Base-by-base conservation (phyloP, 1,284 basidiomycete genomes). In the Mycosarcoma maydis region DNA sequence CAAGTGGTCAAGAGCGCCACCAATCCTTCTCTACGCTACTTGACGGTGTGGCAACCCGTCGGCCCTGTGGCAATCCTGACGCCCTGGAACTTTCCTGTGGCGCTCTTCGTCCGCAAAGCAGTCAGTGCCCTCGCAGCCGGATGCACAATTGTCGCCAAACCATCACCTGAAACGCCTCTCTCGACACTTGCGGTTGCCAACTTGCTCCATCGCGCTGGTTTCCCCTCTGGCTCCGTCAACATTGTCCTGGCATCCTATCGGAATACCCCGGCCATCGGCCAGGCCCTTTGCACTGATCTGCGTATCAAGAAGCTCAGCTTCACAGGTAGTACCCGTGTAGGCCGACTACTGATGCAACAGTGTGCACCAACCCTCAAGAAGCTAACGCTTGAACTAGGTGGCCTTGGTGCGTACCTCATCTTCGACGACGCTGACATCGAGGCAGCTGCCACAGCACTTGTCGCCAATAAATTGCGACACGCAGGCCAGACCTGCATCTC, bases 391-490 rank as follows among this genome's bases (percentile, higher is more conserved):
- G 79, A 76, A 59, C 71, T 75, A 24, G 86, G 86, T 9, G 94
- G 94, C 41, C 96, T 95, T 66, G 88, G 92, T 0, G 90, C 94
- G 0, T 95, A 95, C 83, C 93, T 96, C 67, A 92, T 99, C 7
- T 98, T 99, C 81, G 91, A 94, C 59, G 96, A 98, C 78, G 94
- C 94, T 0, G 90, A 98, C 80, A 86, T 99, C 50, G 91, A 94
- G 53, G 89, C 90, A 42, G 96, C 96, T 20, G 92, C 98, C 13
- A 88, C 90, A 66, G 93, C 86, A 47, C 91, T 92, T 3, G 86
- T 96, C 59, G 79, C 87, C 7, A 91, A 88, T 86, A 99, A 99
- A 84, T 97, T 98, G 88, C 88, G 96, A 43, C 86, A 86, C 23
- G 90, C 88, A 16, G 95, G 95, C 1, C 96, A 99, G 83, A 95